Base-by-base conservation (phyloP, 495 filamentous ascomycete species). In the Symbiotaphrina buchneri region DNA sequence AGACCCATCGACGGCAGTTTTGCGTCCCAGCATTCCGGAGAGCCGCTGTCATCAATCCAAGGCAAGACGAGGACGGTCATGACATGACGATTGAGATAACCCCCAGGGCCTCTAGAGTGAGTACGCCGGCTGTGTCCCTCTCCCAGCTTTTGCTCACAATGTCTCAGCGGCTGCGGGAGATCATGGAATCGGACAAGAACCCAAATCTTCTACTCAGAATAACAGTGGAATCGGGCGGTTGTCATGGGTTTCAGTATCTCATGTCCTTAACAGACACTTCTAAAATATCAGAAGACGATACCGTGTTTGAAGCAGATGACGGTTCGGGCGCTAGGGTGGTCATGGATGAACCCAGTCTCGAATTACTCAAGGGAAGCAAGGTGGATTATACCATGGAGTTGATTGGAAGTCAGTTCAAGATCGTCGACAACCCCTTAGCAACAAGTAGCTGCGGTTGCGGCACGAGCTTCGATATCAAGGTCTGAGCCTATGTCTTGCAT, bases 351-450 rank as follows among this genome's bases (percentile, higher is more conserved):
- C 68, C 78, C 1, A 93, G 82, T 32, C 54, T 97, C 11, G 82
- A 93, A 39, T 54, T 95, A 32, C 47, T 97, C 34, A 84, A 80
- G 47, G 87, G 84, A 6, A 92, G 81, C 47, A 90, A 76, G 48
- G 68, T 97, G 11, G 90, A 95, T 44, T 97, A 78, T 52, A 91
- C 82, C 0, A 87, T 79, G 62, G 87, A 95, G 58, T 50, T 97
- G 50, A 97, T 97, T 51, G 87, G 90, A 20, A 92, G 81, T 38
- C 83, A 95, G 55, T 97, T 97, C 51, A 91, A 84, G 61, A 80
- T 94, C 45, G 74, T 83, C 31, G 80, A 83, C 43, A 95, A 92
- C 44, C 87, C 90, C 0, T 50, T 68, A 18, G 87, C 90, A 6
- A 78, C 70, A 24, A 93, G 83, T 54, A 93, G 78, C 49, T 97